phyloP scores from a whole-genome alignment of 495 filamentous ascomycete species.

The Acidiella bohemica region DNA sequence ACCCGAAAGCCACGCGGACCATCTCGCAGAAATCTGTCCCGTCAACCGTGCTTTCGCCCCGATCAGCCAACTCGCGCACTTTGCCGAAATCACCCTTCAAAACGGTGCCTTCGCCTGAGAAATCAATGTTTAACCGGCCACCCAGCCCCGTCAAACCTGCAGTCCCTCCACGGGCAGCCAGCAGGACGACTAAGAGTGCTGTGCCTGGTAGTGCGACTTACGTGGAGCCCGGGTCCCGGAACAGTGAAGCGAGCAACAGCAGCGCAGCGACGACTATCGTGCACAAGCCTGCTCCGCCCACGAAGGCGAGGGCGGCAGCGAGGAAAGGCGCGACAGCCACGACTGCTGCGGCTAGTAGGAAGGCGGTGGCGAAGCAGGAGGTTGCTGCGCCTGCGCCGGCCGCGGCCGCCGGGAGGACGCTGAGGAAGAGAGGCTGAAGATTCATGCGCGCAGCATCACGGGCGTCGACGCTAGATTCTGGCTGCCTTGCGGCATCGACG shows the following conservation, averaged over 20 bases:
- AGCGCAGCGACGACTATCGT: constrained; percentile 24
- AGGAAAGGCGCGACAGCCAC: background rate
- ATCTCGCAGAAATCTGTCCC: constrained; percentile 38
- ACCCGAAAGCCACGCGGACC: constrained; percentile 32
- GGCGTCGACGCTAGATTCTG: too few species aligned
- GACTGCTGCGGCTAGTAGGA: background rate
- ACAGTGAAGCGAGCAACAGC: constrained; percentile 18
- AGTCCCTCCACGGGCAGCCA: too few species aligned
- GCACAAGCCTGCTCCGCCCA: constrained; percentile 3
- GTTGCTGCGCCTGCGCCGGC: constrained; percentile 1
- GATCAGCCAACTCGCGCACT: constrained; percentile 64
- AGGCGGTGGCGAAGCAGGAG: constrained; percentile 1
- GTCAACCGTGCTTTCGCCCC: constrained; percentile 59
- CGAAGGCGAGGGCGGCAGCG: constrained; percentile 5
- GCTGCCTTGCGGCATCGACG: too few species aligned
- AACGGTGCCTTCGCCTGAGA: constrained; percentile 32
- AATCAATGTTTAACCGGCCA: constrained; percentile 43
- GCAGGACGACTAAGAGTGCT: too few species aligned
- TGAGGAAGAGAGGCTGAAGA: constrained; percentile 16
- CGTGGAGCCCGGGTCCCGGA: too few species aligned
- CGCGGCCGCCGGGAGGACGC: constrained; percentile 13
- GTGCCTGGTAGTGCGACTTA: too few species aligned
- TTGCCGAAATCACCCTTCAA: constrained; percentile 46
- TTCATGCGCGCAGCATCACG: too few species aligned
- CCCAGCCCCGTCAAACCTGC: too few species aligned